Evolutionary conservation across 2,329 filamentous ascomycete genomes (phyloP).

Genomic region (Colletotrichum sp.): DNA sequence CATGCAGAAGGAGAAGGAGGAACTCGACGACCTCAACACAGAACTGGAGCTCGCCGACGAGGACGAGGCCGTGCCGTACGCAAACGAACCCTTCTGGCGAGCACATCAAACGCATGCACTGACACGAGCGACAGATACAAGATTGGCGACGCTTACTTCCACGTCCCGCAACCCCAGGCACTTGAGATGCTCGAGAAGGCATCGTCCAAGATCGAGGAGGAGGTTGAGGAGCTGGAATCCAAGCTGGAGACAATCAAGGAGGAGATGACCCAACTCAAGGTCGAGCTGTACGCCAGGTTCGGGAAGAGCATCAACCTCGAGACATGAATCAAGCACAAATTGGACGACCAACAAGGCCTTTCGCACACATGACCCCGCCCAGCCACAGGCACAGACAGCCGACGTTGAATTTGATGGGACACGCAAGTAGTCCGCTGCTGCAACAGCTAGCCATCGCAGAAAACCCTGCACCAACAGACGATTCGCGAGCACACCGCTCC

Average conservation of each 20-base stretch:
- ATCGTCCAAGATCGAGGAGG: conserved; percentile 75
- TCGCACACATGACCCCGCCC: background rate
- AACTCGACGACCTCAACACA: conserved; percentile 88
- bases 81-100: background rate
- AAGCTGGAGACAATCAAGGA: conserved; percentile 77
- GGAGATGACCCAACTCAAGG: conserved; percentile 90
- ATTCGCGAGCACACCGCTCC: background rate
- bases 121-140: conserved; percentile 73
- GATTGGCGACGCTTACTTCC: conserved; percentile 94
- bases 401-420: background rate
- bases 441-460: background rate
- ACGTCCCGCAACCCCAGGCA: conserved; percentile 81
- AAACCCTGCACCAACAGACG: background rate
- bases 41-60: conserved; percentile 96
- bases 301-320: conserved; percentile 97
- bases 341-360: background rate
- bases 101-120: background rate
- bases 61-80: conserved; percentile 87
- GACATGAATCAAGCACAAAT: conserved; percentile 56
- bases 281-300: conserved; percentile 91
- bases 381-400: background rate
- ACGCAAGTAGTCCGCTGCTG: background rate
- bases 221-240: conserved; percentile 78
- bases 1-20: conserved; percentile 93
- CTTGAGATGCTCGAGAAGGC: conserved; percentile 82